Conservation (phyloP, 371 early-diverging fungal genomes). For the Haplosporangium sp. region DNA sequence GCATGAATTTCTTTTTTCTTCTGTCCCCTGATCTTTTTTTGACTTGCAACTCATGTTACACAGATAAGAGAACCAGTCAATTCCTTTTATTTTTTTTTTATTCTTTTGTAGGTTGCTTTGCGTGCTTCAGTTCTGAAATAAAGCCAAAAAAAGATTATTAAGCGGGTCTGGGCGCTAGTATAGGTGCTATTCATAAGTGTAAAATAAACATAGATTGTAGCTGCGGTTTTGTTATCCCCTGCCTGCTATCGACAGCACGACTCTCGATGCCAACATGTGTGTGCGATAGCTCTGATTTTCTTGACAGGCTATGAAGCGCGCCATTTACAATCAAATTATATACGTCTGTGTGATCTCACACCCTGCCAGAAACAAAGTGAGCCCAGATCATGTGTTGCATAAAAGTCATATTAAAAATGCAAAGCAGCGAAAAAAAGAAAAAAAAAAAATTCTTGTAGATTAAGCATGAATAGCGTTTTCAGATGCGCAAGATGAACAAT, state of each 20-base stretch:
- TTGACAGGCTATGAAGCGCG: too few relatives aligned
- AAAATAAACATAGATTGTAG: too few relatives aligned
- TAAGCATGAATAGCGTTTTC: background rate
- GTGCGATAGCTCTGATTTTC: too few relatives aligned
- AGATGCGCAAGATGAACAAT: too few relatives aligned
- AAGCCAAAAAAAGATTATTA: constrained; percentile 1
- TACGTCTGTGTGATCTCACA: constrained; percentile 16
- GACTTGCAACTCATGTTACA: background rate
- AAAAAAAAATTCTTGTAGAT: too few relatives aligned
- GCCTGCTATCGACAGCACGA: too few relatives aligned
- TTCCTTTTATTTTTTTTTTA: background rate
- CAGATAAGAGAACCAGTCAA: background rate
- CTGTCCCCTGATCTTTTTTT: background rate
- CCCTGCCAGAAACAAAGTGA: constrained; percentile 1
- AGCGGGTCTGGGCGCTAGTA: constrained; percentile 25
- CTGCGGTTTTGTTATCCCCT: too few relatives aligned
- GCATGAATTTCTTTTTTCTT: constrained; percentile 6
- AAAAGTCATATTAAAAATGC: background rate
- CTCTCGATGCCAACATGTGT: too few relatives aligned
- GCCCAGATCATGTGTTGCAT: constrained; percentile 22
- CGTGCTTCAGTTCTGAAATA: background rate
- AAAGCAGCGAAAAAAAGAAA: too few relatives aligned
- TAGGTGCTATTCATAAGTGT: too few relatives aligned
- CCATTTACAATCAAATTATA: too few relatives aligned
- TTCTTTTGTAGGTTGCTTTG: background rate